Evolutionary conservation across 2,329 filamentous ascomycete genomes (phyloP).

Genomic region (Talaromyces sp.): DNA sequence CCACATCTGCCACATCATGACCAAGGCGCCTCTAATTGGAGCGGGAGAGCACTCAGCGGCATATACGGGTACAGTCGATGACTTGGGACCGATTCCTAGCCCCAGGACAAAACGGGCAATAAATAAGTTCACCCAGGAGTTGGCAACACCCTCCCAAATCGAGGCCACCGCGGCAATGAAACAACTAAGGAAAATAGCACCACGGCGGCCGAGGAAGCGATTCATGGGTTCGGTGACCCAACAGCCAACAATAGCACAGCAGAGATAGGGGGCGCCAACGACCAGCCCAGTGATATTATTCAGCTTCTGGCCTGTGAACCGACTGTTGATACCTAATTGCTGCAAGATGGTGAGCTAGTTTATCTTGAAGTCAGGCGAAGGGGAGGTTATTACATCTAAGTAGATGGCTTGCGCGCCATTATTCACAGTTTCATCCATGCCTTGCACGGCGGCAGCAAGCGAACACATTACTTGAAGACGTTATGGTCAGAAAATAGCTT

Average conservation of each 20-base stretch:
- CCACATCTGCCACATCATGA: conserved; percentile 51
- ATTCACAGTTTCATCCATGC: conserved; percentile 48
- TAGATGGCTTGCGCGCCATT: conserved; percentile 41
- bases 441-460: conserved; percentile 51
- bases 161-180: conserved; percentile 37
- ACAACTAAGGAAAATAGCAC: conserved; percentile 40
- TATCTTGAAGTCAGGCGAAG: not conserved
- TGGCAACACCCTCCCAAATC: conserved; percentile 37
- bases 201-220: conserved; percentile 49
- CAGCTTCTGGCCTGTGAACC: conserved; percentile 20
- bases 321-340: conserved; percentile 8
- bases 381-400: conserved; percentile 17
- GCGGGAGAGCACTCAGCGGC: conserved; percentile 45
- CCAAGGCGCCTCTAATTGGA: conserved; percentile 45
- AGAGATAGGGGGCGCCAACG: conserved; percentile 42
- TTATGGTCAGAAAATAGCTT: not conserved
- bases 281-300: conserved; percentile 38
- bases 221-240: conserved; percentile 63
- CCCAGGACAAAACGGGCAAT: conserved; percentile 39
- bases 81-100: conserved; percentile 39
- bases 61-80: conserved; percentile 43
- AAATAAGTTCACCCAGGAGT: conserved; percentile 40
- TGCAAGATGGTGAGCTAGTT: not conserved
- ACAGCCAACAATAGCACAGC: conserved; percentile 41
- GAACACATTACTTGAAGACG: conserved; percentile 40